phyloP scores from a whole-genome alignment of 2,329 filamentous ascomycete species.

The Akanthomyces lecanii region DNA sequence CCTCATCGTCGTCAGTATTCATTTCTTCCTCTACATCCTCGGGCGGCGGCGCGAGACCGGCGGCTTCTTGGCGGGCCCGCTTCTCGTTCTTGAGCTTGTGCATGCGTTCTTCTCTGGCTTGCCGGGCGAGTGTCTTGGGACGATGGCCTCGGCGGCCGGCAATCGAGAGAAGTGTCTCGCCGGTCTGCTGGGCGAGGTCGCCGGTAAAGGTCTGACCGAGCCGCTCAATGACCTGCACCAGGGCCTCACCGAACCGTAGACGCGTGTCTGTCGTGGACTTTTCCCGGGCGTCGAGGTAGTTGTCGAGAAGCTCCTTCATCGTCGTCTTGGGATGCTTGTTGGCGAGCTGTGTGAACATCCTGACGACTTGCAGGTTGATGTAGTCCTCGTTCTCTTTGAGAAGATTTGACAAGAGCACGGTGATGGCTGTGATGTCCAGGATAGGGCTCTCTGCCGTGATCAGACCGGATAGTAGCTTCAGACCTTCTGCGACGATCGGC shows the following conservation, averaged over 20 bases:
- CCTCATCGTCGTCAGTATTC: constrained; percentile 40
- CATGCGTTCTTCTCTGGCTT: constrained; percentile 47
- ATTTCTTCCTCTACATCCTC: constrained; percentile 43
- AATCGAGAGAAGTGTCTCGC: constrained; percentile 57
- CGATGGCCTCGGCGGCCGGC: constrained; percentile 60
- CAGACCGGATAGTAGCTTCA: constrained; percentile 56
- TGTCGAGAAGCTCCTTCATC: constrained; percentile 58
- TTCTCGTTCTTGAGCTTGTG: constrained; percentile 43
- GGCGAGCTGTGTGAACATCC: constrained; percentile 59
- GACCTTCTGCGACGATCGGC: constrained; percentile 62
- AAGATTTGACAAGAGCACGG: constrained; percentile 60
- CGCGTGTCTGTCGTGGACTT: constrained; percentile 57
- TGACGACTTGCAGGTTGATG: constrained; percentile 65
- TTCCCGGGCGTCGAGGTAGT: constrained; percentile 63
- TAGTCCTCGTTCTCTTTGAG: constrained; percentile 66
- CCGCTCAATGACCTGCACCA: constrained; percentile 60
- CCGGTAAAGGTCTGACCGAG: constrained; percentile 53
- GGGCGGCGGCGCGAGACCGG: constrained; percentile 26
- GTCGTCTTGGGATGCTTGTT: constrained; percentile 59
- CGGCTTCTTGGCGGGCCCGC: not conserved
- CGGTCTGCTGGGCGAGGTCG: constrained; percentile 47
- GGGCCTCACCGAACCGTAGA: constrained; percentile 64
- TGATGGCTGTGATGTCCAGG: constrained; percentile 61
- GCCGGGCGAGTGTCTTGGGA: constrained; percentile 54
- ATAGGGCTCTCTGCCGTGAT: constrained; percentile 52